Evolutionary conservation across 192 early-diverging fungal genomes (phyloP), one percentile per base, ranked within the genome.

Genomic region (Backusella tarrabulga): DNA sequence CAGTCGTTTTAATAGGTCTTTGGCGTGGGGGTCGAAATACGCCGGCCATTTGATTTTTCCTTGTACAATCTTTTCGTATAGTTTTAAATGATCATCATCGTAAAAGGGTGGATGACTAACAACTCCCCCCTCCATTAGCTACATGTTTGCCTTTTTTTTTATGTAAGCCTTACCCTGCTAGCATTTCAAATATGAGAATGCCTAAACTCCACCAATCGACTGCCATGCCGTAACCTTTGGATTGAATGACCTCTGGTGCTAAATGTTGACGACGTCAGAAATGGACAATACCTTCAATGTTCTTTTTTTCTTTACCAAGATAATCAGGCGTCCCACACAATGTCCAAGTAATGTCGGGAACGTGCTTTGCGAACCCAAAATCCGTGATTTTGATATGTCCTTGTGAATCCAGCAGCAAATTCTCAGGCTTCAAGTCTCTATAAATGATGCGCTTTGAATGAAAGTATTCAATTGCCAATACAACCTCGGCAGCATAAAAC

Each of bases 131-230:
- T n/a, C 35, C 38, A n/a, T 35, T 38, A n/a, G 29, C 29, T 23
- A 63, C 35, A 69, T 67, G 50, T 9, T 11, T 41, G 44, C 3
- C 0, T 70, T 15, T 72, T 44, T 21, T 52, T 72, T 34, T 1
- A 40, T 40, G 8, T 9, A 40, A 9, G 19, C 41, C 68, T 76
- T 90, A 93, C 85, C 97, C 97, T 19, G 93, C 95, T 68, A 98
- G 86, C 97, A 99, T 98, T 82, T 99, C 97, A 81, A 95, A 99
- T 50, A 97, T 95, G 63, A 99, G 83, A 69, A 99, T 96, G 46
- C 97, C 97, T 38, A 99, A 85, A 35, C 96, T 95, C 97, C 97
- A 99, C 97, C 97, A 99, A 82, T 99, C 97, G 8, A 98, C 97
- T 6, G 97, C 92, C 81, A 96, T 97, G 7, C 95, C 94, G 77